These are phyloP conservation scores for Tetrapisispora pingtungensis DNA, from an alignment of 805 yeast species.

Conservation along the genomic window DNA sequence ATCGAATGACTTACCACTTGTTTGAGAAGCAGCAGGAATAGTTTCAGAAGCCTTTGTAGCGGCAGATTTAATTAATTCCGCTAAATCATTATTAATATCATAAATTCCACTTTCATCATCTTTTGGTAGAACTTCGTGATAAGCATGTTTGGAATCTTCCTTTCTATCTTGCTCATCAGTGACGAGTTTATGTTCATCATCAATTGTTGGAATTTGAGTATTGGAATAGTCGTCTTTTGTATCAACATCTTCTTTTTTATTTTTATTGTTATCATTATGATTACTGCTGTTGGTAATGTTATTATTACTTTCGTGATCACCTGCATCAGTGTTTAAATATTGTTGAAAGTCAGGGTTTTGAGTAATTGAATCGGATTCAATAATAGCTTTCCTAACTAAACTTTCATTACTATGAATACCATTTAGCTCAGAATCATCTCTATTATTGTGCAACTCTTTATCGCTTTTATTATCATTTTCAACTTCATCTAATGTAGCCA, in stretches of 20 bases:
- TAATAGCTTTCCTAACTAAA: conserved; percentile 58
- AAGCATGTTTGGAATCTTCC: conserved; percentile 11
- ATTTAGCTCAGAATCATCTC: conserved; percentile 16
- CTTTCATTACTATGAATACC: conserved; percentile 46
- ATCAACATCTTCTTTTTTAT: conserved; percentile 5
- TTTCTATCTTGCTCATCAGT: conserved; percentile 12
- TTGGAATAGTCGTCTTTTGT: not conserved
- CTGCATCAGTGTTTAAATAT: conserved; percentile 24
- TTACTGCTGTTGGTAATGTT: too few relatives aligned
- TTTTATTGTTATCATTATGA: conserved; percentile 3
- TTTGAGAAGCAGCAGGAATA: conserved; percentile 24
- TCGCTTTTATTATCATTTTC: conserved; percentile 6
- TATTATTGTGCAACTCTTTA: not conserved
- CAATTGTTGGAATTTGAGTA: conserved; percentile 2
- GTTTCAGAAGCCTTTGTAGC: conserved; percentile 34
- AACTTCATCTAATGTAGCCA: conserved; percentile 39
- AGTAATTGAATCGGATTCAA: conserved; percentile 57
- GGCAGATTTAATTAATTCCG: conserved; percentile 34
- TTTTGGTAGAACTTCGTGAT: conserved; percentile 22
- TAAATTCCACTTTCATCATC: conserved; percentile 11
- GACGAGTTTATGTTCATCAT: conserved; percentile 2
- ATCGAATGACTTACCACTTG: conserved; percentile 28
- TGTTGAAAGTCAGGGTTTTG: conserved; percentile 33
- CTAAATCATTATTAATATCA: conserved; percentile 27
- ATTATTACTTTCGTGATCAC: not conserved